phyloP scores from a whole-genome alignment of 2,329 filamentous ascomycete species.

The Ophiocordyceps camponoti-floridani region DNA sequence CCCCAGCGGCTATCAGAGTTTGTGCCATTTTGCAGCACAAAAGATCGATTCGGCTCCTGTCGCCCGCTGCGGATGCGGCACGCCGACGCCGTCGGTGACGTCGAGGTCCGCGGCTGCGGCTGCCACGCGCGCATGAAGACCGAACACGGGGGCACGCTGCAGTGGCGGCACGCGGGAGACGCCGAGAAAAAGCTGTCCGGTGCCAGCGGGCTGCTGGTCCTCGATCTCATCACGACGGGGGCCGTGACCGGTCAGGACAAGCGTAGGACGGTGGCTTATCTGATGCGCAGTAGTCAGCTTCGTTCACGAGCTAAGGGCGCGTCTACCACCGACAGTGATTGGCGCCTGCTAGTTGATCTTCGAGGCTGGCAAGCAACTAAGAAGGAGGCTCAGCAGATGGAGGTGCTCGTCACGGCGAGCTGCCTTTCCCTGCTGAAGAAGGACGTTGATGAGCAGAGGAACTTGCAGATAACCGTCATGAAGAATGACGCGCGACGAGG shows the following conservation, averaged over 20 bases:
- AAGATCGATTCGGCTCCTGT: constrained; percentile 38
- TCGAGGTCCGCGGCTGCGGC: constrained; percentile 14
- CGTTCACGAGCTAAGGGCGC: constrained; percentile 20
- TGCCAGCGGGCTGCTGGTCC: constrained; percentile 26
- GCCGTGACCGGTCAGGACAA: constrained; percentile 10
- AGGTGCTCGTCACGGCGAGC: constrained; percentile 35
- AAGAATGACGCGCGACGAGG: constrained; percentile 10
- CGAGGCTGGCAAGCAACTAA: constrained; percentile 15
- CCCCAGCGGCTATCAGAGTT: neutral
- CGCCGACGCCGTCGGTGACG: constrained; percentile 6
- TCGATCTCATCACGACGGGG: constrained; percentile 26
- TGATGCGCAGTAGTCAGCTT: constrained; percentile 21
- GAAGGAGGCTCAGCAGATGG: constrained; percentile 18
- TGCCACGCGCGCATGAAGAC: constrained; percentile 31
- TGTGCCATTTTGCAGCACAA: constrained; percentile 26
- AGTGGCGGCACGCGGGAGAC: constrained; percentile 35
- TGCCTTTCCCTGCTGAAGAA: constrained; percentile 46
- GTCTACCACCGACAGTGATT: constrained; percentile 30
- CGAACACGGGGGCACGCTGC: constrained; percentile 27
- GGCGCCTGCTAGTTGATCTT: constrained; percentile 25
- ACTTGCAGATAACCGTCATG: constrained; percentile 30
- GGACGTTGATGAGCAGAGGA: constrained; percentile 39
- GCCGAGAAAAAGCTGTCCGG: constrained; percentile 24
- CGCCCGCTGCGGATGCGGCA: constrained; percentile 27
- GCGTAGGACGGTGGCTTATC: constrained; percentile 18